phyloP scores from a whole-genome alignment of 2,329 filamentous ascomycete species.

The Lasiodiplodia theobromae region DNA sequence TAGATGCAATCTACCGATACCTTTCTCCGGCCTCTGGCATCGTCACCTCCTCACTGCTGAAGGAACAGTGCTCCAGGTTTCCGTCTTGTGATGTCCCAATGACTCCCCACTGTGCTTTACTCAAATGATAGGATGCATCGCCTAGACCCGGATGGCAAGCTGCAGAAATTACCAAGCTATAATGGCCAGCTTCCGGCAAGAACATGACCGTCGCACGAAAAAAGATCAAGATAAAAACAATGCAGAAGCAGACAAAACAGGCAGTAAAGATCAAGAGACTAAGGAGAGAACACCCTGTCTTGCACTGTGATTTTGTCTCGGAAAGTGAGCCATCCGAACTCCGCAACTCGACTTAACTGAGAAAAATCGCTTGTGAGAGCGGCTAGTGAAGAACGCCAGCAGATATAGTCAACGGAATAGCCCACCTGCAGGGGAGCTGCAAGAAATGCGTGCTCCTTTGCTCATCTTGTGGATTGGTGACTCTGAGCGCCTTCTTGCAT shows the following conservation, averaged over 20 bases:
- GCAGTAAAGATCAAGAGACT: no score
- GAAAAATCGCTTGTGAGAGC: neutral
- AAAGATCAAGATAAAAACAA: neutral
- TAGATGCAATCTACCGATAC: neutral
- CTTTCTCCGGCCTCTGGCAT: neutral
- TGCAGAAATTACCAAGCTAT: neutral
- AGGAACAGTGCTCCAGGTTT: neutral
- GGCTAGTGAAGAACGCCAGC: neutral
- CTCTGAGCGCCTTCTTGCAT: neutral
- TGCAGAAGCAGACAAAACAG: neutral
- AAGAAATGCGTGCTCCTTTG: neutral
- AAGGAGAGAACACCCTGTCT: neutral
- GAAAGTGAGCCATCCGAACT: neutral
- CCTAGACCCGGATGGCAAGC: neutral
- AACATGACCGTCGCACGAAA: neutral
- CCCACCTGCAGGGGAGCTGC: neutral
- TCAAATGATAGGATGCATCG: neutral
- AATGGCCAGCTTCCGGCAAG: neutral
- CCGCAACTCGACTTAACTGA: neutral
- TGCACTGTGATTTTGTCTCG: neutral
- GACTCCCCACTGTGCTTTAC: neutral
- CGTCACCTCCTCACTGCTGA: neutral
- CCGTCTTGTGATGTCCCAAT: neutral
- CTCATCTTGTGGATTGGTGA: neutral
- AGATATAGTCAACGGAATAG: neutral